phyloP scores from a whole-genome alignment of 192 early-diverging fungal species.

The Coemansia sp. region DNA sequence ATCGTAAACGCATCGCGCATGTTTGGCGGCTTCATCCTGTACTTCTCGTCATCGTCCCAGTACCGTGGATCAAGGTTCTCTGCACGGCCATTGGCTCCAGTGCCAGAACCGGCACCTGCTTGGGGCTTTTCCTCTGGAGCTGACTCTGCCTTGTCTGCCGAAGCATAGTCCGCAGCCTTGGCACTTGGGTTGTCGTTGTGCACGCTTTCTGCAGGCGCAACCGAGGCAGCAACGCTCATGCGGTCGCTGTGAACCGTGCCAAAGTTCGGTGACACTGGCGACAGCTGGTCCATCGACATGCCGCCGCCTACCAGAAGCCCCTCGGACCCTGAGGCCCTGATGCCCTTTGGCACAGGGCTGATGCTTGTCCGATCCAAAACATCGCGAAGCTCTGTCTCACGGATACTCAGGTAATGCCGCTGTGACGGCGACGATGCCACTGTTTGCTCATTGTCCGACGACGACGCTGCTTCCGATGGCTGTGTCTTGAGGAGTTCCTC shows the following conservation, averaged over 20 bases:
- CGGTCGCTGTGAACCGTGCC: slow-evolving; percentile 40
- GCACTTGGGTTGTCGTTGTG: slow-evolving; percentile 6
- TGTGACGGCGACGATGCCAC: slow-evolving; percentile 25
- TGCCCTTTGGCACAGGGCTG: slow-evolving; percentile 44
- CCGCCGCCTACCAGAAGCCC: slow-evolving; percentile 46
- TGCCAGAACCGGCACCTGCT: background rate
- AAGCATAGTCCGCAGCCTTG: background rate
- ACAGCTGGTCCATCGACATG: slow-evolving; percentile 40
- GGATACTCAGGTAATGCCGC: slow-evolving; percentile 45
- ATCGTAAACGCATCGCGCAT: slow-evolving; percentile 52
- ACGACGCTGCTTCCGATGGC: slow-evolving; percentile 16
- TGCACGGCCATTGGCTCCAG: background rate
- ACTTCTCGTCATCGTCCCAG: slow-evolving; percentile 51
- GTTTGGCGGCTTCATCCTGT: slow-evolving; percentile 46
- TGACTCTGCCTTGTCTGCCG: background rate
- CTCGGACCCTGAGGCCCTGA: slow-evolving; percentile 14
- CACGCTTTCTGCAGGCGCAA: slow-evolving; percentile 37
- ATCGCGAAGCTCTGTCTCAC: slow-evolving; percentile 49
- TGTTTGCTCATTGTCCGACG: slow-evolving; percentile 45
- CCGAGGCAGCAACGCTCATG: slow-evolving; percentile 37
- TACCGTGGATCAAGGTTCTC: slow-evolving; percentile 28
- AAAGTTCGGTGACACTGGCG: slow-evolving; percentile 16
- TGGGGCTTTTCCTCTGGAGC: background rate
- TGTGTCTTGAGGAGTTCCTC: slow-evolving; percentile 37
- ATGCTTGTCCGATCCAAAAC: slow-evolving; percentile 48